These are phyloP conservation scores for Butyriboletus loyo DNA, from an alignment of 768 basidiomycete species.

Conservation along the genomic window DNA sequence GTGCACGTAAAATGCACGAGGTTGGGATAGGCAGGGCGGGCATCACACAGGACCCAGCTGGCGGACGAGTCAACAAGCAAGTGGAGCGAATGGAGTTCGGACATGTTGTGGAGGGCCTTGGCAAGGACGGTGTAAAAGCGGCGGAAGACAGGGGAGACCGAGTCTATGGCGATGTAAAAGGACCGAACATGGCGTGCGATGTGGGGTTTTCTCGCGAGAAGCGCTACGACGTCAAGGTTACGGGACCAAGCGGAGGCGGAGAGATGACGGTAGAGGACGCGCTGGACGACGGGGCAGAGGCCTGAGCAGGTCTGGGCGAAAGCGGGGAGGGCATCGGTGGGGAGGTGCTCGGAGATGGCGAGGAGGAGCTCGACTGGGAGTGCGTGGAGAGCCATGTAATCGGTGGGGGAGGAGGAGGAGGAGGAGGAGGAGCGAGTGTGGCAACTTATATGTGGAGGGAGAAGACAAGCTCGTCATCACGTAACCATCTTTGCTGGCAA, in stretches of 20 bases:
- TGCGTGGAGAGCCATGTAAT: constrained; percentile 42
- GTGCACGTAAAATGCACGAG: constrained; percentile 58
- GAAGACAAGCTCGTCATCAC: constrained; percentile 8
- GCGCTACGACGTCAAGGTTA: constrained; percentile 49
- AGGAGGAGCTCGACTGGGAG: constrained; percentile 67
- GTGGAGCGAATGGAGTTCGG: constrained; percentile 50
- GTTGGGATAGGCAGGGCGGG: constrained; percentile 37
- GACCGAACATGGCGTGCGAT: constrained; percentile 61
- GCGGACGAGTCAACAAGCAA: constrained; percentile 46
- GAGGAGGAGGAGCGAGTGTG: not conserved
- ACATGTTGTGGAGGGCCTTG: constrained; percentile 58
- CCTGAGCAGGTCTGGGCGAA: constrained; percentile 44
- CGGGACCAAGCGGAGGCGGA: constrained; percentile 41
- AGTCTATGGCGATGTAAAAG: constrained; percentile 53
- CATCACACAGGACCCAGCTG: constrained; percentile 52
- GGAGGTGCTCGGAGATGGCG: constrained; percentile 41
- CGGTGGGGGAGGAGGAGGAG: constrained; percentile 11
- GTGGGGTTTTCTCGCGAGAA: constrained; percentile 54
- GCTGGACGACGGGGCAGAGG: constrained; percentile 51
- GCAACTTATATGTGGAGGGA: not conserved
- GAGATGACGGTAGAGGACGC: constrained; percentile 61
- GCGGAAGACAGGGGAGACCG: constrained; percentile 38
- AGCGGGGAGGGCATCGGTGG: constrained; percentile 40
- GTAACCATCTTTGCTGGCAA: constrained; percentile 10
- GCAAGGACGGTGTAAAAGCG: constrained; percentile 50